Evolutionary conservation across 2,329 filamentous ascomycete species (phyloP), one percentile per base, ranked within the genome.

Genomic region (Akanthomyces muscarius): DNA sequence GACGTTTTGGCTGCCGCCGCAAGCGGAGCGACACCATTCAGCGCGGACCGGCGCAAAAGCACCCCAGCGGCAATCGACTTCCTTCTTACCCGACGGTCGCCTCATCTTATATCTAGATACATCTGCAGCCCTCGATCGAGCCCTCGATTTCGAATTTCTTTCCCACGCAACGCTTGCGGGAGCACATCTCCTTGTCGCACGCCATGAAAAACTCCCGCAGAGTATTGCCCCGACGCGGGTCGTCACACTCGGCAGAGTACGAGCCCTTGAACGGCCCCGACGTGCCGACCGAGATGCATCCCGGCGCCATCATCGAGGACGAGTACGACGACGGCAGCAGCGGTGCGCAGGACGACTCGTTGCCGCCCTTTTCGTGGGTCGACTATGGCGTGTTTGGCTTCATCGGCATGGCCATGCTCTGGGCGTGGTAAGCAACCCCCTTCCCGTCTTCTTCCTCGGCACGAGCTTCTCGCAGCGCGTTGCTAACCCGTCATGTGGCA

Each of bases 321-420:
- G 72, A 69, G 23, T 70, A 77, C 45, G 70, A 78, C 18, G 77
- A 79, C 42, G 70, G 47, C 16, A 16, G 13, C 25, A 18, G 1
- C 13, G 25, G 44, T 16, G 4, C 25, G 18, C 30, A 18, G 11
- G 51, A 55, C 28, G 50, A 54, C 28, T 4, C 23, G 7, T 6
- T 16, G 13, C 25, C 77, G 41, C 80, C 81, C 21, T 97, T 97
- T 78, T 96, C 92, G 66, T 92, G 90, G 87, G 72, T 91, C 42
- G 91, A 96, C 74, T 99, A 98, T 76, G 79, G 77, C 69, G 88
- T 97, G 72, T 98, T 98, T 75, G 80, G 89, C 62, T 78, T 97
- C 57, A 80, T 98, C 30, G 95, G 95, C 57, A 83, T 97, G 63
- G 91, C 93, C 59, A 98, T 98, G 95, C 83, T 98, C 51, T 98